Conservation (phyloP, 305 asterid genomes). For the Fraxinus paxiana region DNA sequence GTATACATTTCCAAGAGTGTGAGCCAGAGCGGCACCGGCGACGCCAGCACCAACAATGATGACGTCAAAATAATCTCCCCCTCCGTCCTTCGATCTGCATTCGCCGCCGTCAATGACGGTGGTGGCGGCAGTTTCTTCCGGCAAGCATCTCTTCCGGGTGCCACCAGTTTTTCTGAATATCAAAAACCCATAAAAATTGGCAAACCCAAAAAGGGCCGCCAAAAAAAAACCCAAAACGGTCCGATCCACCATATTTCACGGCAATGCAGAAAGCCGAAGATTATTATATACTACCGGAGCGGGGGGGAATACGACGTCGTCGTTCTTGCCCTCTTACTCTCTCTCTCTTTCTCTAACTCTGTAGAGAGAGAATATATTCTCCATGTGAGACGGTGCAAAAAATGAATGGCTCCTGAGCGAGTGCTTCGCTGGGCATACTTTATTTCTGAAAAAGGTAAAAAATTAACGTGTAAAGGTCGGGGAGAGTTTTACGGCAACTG, state of each 20-base stretch:
- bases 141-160: slow-evolving; percentile 18
- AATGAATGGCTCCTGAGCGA: not conserved
- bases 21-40: slow-evolving; percentile 93
- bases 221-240: slow-evolving; percentile 28
- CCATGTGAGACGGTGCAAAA: not conserved
- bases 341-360: not conserved
- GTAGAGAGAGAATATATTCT: not conserved
- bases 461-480: not conserved
- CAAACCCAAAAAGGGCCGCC: slow-evolving; percentile 25
- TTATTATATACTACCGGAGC: not conserved
- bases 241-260: slow-evolving; percentile 35
- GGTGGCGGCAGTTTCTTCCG: slow-evolving; percentile 23
- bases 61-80: slow-evolving; percentile 36
- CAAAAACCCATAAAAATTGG: slow-evolving; percentile 23
- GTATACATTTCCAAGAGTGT: slow-evolving; percentile 80
- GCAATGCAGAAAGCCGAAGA: slow-evolving; percentile 35
- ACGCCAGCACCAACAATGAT: slow-evolving; percentile 85
- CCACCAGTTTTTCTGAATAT: slow-evolving; percentile 14
- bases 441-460: not conserved
- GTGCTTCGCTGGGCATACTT: not conserved
- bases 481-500: not conserved
- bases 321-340: not conserved
- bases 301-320: not conserved
- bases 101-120: slow-evolving; percentile 43
- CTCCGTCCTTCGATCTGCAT: slow-evolving; percentile 40